These are phyloP conservation scores for Thuja plicata DNA, from an alignment of 83 land plant genomes.

Conservation along the genomic window DNA sequence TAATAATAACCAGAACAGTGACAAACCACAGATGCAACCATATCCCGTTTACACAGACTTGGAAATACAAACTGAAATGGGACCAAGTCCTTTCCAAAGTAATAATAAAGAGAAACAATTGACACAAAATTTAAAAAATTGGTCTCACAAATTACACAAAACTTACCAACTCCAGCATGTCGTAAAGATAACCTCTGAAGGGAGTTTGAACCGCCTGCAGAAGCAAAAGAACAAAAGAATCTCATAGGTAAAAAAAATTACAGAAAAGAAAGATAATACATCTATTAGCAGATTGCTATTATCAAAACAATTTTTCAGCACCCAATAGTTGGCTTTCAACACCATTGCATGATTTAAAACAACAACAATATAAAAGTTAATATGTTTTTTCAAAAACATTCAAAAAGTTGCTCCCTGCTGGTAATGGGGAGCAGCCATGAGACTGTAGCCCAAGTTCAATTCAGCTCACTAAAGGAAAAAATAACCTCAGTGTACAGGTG, in stretches of 20 bases:
- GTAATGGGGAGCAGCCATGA: neutral
- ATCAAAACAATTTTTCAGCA: neutral
- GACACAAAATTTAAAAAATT: neutral
- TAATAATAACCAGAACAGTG: neutral
- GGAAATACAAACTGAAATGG: neutral
- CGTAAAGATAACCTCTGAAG: constrained; percentile 70
- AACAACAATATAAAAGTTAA: no score
- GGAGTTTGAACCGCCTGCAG: constrained; percentile 85
- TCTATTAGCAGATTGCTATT: neutral
- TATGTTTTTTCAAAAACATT: no score
- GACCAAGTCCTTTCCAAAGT: neutral
- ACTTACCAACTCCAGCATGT: constrained; percentile 77
- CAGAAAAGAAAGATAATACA: neutral
- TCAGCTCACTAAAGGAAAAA: neutral
- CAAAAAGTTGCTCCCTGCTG: neutral
- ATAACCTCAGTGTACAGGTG: neutral
- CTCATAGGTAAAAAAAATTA: neutral
- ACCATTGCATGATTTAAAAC: neutral
- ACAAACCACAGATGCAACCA: neutral
- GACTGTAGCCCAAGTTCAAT: neutral
- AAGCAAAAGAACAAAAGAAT: neutral
- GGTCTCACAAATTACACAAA: neutral
- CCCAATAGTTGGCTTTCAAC: neutral
- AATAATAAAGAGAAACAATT: neutral
- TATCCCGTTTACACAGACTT: neutral